A percentile compares a stretch with the other conserved stretches of the same genome.
Evolutionary conservation across 768 basidiomycete genomes (phyloP).

Genomic region (Naematelia encephala): DNA sequence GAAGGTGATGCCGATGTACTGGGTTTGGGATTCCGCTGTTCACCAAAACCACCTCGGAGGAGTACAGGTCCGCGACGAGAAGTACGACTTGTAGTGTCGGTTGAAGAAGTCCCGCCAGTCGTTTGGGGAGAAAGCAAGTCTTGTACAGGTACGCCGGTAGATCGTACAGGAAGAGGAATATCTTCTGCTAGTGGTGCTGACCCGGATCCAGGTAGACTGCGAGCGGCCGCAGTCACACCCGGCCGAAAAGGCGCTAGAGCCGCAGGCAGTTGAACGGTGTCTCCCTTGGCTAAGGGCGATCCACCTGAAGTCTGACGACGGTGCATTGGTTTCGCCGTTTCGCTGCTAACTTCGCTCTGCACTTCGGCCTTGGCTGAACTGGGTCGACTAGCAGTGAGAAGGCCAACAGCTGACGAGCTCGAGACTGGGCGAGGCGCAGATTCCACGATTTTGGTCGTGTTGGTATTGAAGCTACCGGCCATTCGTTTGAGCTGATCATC

Average conservation of each 20-base stretch:
- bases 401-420: constrained; percentile 16
- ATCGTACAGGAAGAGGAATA: constrained; percentile 16
- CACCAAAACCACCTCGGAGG: constrained; percentile 41
- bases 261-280: background rate
- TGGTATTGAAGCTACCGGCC: constrained; percentile 41
- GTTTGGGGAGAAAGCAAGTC: constrained; percentile 31
- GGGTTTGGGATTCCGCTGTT: background rate
- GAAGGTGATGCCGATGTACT: constrained; percentile 15
- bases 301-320: constrained; percentile 19
- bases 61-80: constrained; percentile 39
- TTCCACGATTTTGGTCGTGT: constrained; percentile 3
- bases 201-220: constrained; percentile 32
- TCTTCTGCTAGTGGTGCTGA: constrained; percentile 16
- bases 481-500: constrained; percentile 40
- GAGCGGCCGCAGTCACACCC: constrained; percentile 9
- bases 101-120: constrained; percentile 19
- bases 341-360: constrained; percentile 3
- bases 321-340: constrained; percentile 10
- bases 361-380: constrained; percentile 10
- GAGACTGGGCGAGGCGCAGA: background rate
- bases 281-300: constrained; percentile 3
- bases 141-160: constrained; percentile 8
- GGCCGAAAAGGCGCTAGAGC: constrained; percentile 2
- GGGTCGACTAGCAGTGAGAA: constrained; percentile 34
- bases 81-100: constrained; percentile 12